A percentile compares a stretch with the other conserved stretches of the same genome.
Conservation (phyloP, 805 yeast genomes). For the Candida tammaniensis region DNA sequence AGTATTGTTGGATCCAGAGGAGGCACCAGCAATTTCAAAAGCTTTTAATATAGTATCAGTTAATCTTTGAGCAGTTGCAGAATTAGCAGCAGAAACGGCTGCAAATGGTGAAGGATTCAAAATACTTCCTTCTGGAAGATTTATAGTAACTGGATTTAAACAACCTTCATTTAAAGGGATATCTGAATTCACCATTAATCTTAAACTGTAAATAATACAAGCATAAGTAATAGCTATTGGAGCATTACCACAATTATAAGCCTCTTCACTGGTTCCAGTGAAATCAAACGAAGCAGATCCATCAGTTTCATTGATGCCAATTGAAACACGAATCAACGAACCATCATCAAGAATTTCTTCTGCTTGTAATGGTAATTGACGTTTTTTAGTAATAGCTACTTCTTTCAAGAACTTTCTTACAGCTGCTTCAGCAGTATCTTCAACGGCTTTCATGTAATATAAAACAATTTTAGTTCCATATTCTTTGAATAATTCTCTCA, state of each 20-base stretch:
- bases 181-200: constrained; percentile 19
- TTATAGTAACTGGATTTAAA: constrained; percentile 18
- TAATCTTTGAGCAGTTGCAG: constrained; percentile 22
- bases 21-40: constrained; percentile 20
- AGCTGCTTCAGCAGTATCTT: constrained; percentile 68
- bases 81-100: constrained; percentile 23
- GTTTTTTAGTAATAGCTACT: constrained; percentile 36
- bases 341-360: constrained; percentile 24
- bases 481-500: constrained; percentile 57
- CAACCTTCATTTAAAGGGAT: constrained; percentile 26
- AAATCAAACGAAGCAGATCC: constrained; percentile 21
- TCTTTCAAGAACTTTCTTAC: constrained; percentile 42
- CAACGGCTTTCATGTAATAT: constrained; percentile 81
- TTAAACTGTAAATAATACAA: constrained; percentile 21
- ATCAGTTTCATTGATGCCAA: constrained; percentile 12
- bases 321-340: constrained; percentile 13
- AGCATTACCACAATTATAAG: constrained; percentile 21
- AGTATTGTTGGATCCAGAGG: constrained; percentile 16
- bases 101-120: constrained; percentile 21
- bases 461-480: constrained; percentile 57
- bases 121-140: constrained; percentile 15
- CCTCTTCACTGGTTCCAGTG: constrained; percentile 20
- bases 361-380: constrained; percentile 13
- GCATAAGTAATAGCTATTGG: constrained; percentile 24
- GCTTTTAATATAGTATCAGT: constrained; percentile 22